Evolutionary conservation across 1,284 basidiomycete genomes (phyloP).

Genomic region (Quambalaria eucalypti): DNA sequence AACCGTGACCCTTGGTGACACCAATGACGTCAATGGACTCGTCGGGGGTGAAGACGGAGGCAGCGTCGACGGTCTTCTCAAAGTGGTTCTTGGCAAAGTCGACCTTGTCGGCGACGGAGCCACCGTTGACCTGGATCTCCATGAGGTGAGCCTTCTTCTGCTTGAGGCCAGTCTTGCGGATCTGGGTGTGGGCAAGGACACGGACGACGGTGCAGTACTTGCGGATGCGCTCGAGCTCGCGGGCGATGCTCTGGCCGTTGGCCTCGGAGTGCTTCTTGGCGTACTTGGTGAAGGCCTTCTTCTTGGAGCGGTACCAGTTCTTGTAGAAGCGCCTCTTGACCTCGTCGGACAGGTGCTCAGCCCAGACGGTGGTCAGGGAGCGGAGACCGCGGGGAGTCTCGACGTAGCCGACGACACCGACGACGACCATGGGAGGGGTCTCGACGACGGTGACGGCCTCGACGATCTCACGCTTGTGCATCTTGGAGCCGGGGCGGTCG

Average conservation of each 20-base stretch:
- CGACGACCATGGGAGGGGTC: constrained; percentile 91
- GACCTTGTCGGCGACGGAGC: constrained; percentile 93
- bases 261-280: constrained; percentile 99
- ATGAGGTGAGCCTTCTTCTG: constrained; percentile 99
- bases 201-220: constrained; percentile 99
- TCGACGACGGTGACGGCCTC: constrained; percentile 95
- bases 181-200: constrained; percentile 89
- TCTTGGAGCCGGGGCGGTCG: constrained; percentile 82
- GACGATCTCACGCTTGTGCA: constrained; percentile 69
- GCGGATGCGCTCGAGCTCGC: constrained; percentile 98
- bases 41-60: constrained; percentile 85
- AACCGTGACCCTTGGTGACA: constrained; percentile 98
- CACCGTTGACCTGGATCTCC: constrained; percentile 99
- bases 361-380: constrained; percentile 63
- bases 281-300: constrained; percentile 98
- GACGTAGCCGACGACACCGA: constrained; percentile 98
- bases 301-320: constrained; percentile 99
- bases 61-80: constrained; percentile 88
- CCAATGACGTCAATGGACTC: constrained; percentile 95
- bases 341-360: constrained; percentile 64
- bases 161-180: constrained; percentile 90
- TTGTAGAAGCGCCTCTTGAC: constrained; percentile 99
- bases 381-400: constrained; percentile 98
- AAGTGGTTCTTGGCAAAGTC: constrained; percentile 90
- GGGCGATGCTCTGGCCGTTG: constrained; percentile 78